Conservation (phyloP, 2,329 filamentous ascomycete genomes). For the Ciborinia camelliae region DNA sequence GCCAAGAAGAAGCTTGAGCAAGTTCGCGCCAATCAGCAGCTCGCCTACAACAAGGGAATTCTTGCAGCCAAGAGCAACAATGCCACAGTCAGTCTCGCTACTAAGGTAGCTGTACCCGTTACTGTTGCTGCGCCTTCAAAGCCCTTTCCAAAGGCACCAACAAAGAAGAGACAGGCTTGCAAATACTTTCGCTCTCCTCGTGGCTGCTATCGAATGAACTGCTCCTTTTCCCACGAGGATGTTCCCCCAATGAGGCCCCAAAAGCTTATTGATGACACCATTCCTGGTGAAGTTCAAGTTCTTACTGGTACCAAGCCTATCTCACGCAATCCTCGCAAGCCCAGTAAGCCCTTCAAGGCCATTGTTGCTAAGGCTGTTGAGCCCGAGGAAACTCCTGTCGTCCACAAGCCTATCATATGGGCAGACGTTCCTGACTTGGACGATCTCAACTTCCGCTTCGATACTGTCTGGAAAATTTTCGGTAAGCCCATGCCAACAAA, state of each 20-base stretch:
- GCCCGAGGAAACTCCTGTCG: neutral
- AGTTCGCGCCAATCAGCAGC: neutral
- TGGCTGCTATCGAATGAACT: neutral
- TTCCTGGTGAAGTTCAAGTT: neutral
- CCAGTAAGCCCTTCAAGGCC: neutral
- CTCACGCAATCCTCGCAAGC: neutral
- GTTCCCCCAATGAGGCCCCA: neutral
- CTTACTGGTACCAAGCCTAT: neutral
- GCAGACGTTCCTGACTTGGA: neutral
- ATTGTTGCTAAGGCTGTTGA: neutral
- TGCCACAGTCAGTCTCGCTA: neutral
- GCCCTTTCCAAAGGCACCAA: neutral
- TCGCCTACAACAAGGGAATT: neutral
- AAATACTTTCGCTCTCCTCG: neutral
- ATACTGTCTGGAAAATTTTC: neutral
- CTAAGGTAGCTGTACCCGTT: neutral
- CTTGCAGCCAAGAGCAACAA: neutral
- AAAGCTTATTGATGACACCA: constrained; percentile 3
- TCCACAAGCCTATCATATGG: neutral
- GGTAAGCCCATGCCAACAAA: neutral
- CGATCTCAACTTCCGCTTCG: neutral
- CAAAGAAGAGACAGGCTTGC: neutral
- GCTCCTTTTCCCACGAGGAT: neutral
- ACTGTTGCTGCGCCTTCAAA: neutral
- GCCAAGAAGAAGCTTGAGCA: neutral